Percentiles rank a stretch among this genome's conserved stretches.
Conservation (phyloP, 495 filamentous ascomycete species). For the Neurospora intermedia region DNA sequence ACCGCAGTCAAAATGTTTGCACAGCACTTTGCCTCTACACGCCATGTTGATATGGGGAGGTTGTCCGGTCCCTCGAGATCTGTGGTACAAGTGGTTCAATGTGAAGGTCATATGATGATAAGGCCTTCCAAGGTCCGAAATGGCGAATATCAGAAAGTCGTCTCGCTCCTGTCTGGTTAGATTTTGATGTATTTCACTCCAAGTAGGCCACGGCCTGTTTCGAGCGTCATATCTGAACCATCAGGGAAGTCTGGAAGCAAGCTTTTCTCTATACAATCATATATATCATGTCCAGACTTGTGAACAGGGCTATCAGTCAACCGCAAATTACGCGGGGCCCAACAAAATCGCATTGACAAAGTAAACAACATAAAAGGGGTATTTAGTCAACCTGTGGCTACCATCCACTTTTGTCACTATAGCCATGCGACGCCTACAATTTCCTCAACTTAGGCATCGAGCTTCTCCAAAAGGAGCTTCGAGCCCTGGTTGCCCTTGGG, state of each 20-base stretch:
- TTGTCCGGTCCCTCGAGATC: neutral
- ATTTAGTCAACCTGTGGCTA: neutral
- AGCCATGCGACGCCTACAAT: neutral
- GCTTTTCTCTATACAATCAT: neutral
- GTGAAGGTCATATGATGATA: neutral
- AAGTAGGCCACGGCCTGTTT: neutral
- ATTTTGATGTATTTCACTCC: neutral
- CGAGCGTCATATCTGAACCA: neutral
- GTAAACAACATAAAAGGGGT: neutral
- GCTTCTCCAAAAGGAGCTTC: constrained; percentile 13
- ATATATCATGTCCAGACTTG: neutral
- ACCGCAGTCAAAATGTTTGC: neutral
- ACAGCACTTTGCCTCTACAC: neutral
- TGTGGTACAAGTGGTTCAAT: neutral
- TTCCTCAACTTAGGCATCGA: neutral
- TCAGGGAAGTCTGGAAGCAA: neutral
- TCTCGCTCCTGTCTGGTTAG: neutral
- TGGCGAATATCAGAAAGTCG: neutral
- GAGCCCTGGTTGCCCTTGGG: constrained; percentile 43
- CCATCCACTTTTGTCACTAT: neutral
- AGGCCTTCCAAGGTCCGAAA: neutral
- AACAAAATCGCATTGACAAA: neutral
- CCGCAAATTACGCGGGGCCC: neutral
- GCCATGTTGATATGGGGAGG: neutral
- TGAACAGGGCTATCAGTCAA: constrained; percentile 6